Evolutionary conservation across 1,284 basidiomycete genomes (phyloP).

Genomic region (Tremellales sp.): DNA sequence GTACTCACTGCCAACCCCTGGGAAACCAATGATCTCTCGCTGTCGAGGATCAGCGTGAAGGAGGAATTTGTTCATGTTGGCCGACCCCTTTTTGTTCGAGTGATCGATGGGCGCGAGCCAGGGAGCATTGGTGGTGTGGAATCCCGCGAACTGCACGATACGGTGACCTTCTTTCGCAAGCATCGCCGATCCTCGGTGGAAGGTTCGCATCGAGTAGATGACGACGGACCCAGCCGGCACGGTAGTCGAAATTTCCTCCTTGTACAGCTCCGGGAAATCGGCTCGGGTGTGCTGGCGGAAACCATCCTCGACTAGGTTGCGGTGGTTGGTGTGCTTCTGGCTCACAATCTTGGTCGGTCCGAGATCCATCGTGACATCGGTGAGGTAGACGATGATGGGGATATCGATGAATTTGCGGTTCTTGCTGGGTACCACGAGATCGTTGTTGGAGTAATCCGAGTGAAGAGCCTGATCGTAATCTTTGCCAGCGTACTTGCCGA

Average conservation of each 20-base stretch:
- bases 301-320: neutral
- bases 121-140: neutral
- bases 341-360: neutral
- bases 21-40: neutral
- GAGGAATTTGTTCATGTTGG: neutral
- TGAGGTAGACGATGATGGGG: slow-evolving; percentile 3
- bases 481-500: slow-evolving; percentile 2
- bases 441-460: slow-evolving; percentile 2
- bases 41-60: neutral
- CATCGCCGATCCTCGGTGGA: neutral
- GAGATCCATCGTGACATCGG: slow-evolving; percentile 2
- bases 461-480: neutral
- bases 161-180: neutral
- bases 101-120: neutral
- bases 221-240: neutral
- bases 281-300: neutral
- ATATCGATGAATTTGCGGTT: slow-evolving; percentile 1
- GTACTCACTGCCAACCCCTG: neutral
- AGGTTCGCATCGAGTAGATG: neutral
- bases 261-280: neutral
- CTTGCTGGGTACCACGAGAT: neutral
- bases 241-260: neutral
- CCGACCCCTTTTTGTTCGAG: neutral
- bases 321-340: neutral
- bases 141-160: neutral